Percentiles rank a stretch among this genome's conserved stretches.
phyloP scores from a whole-genome alignment of 2,329 filamentous ascomycete genomes.

The Stagonosporopsis rhizophila region DNA sequence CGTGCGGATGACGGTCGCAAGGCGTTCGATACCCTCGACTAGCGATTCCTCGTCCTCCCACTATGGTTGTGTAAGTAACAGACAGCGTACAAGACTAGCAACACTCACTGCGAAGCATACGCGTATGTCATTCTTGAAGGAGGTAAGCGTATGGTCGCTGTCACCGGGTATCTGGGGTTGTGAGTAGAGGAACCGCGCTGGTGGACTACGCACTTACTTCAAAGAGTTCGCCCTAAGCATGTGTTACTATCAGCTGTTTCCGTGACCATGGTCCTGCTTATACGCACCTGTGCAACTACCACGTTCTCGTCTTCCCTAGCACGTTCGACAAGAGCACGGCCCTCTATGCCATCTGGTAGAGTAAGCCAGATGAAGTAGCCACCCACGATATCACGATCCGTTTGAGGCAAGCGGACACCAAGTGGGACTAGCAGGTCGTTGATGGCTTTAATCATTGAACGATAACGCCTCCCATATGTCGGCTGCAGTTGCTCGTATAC shows the following conservation, averaged over 20 bases:
- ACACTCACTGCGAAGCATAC: conserved; percentile 43
- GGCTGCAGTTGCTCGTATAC: conserved; percentile 63
- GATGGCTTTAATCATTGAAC: conserved; percentile 66
- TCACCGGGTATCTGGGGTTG: conserved; percentile 52
- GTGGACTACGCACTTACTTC: conserved; percentile 48
- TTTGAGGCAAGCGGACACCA: conserved; percentile 61
- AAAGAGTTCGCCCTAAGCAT: conserved; percentile 70
- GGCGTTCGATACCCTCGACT: conserved; percentile 70
- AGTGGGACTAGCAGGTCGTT: conserved; percentile 66
- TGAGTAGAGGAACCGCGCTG: conserved; percentile 16
- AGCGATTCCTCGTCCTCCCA: conserved; percentile 72
- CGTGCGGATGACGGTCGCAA: conserved; percentile 59
- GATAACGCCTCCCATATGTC: conserved; percentile 62
- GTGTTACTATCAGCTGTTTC: conserved; percentile 25
- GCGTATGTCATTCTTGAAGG: conserved; percentile 62
- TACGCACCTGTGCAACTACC: conserved; percentile 63
- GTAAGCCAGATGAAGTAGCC: conserved; percentile 88
- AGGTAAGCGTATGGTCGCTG: conserved; percentile 53
- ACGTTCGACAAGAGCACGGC: conserved; percentile 62
- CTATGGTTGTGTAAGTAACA: conserved; percentile 20
- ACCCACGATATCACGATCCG: conserved; percentile 64
- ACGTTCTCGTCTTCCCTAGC: conserved; percentile 70
- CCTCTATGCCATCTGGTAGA: conserved; percentile 63
- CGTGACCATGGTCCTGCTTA: conserved; percentile 12
- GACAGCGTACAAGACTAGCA: not conserved